A percentile compares a stretch with the other conserved stretches of the same genome.
phyloP scores from a whole-genome alignment of 257 asterid genomes.

The Capsicum baccatum region DNA sequence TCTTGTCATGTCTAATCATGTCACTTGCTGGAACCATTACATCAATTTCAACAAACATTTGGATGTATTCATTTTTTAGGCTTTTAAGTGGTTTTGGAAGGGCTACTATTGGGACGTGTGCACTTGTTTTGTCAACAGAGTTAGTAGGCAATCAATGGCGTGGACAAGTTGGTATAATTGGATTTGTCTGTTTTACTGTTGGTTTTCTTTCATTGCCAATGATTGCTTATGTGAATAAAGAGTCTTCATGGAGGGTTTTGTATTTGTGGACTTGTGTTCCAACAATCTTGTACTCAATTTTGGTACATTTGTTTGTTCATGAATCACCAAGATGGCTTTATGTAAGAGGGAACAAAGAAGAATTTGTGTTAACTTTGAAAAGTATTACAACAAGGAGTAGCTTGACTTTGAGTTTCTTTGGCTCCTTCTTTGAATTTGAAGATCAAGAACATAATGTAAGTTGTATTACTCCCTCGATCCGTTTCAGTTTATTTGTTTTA shows the following conservation, averaged over 20 bases:
- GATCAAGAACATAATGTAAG: slow-evolving; percentile 20
- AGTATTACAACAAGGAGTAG: slow-evolving; percentile 47
- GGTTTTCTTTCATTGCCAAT: slow-evolving; percentile 71
- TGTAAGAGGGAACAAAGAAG: slow-evolving; percentile 57
- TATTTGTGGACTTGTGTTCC: slow-evolving; percentile 71
- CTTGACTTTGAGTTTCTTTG: slow-evolving; percentile 59
- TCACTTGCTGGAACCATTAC: slow-evolving; percentile 53
- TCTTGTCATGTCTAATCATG: slow-evolving; percentile 52
- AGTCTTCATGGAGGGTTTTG: slow-evolving; percentile 65
- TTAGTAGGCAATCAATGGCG: slow-evolving; percentile 72
- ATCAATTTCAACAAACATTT: slow-evolving; percentile 50
- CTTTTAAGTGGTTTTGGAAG: slow-evolving; percentile 65
- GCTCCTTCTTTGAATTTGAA: slow-evolving; percentile 33
- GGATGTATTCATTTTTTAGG: slow-evolving; percentile 52
- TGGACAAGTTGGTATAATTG: slow-evolving; percentile 55
- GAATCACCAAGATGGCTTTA: slow-evolving; percentile 88
- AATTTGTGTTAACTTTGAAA: slow-evolving; percentile 52
- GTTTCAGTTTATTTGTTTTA: background rate
- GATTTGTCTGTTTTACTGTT: slow-evolving; percentile 55
- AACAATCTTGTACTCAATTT: slow-evolving; percentile 40
- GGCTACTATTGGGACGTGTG: slow-evolving; percentile 60
- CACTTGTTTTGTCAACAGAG: slow-evolving; percentile 68
- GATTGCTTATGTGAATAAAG: slow-evolving; percentile 44
- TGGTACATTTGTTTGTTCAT: slow-evolving; percentile 40
- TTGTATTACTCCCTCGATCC: background rate